Percentiles rank a stretch among this genome's conserved stretches.
phyloP scores from a whole-genome alignment of 23 red algal species.

The Gracilaria vermiculophylla region DNA sequence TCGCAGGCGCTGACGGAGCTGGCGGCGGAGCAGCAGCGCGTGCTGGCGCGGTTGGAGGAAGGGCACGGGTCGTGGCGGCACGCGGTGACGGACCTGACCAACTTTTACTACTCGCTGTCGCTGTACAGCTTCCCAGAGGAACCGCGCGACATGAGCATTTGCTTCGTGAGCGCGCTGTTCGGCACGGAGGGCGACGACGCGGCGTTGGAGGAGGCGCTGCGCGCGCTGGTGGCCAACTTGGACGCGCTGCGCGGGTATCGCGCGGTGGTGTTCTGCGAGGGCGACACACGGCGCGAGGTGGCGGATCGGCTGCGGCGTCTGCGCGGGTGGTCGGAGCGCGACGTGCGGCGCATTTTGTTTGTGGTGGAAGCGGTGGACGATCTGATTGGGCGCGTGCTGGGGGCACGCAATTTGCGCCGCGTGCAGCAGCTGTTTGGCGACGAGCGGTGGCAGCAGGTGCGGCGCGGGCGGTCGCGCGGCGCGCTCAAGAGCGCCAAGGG shows the following conservation, averaged over 20 bases:
- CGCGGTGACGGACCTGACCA: constrained; percentile 33
- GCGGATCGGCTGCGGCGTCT: background rate
- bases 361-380: background rate
- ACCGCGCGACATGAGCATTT: constrained; percentile 25
- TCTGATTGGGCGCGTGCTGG: constrained; percentile 9
- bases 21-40: background rate
- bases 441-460: background rate
- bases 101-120: constrained; percentile 27
- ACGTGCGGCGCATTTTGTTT: background rate
- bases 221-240: background rate
- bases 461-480: background rate
- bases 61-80: constrained; percentile 30
- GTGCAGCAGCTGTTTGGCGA: background rate
- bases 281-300: background rate
- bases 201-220: background rate
- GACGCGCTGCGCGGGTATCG: background rate
- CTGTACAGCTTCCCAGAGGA: constrained; percentile 32
- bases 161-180: constrained; percentile 36
- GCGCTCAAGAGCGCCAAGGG: background rate
- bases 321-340: background rate
- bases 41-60: background rate
- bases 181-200: background rate
- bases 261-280: constrained; percentile 1
- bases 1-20: background rate
- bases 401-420: background rate